phyloP scores from a whole-genome alignment of 192 early-diverging fungal genomes.

The Geranomyces variabilis region DNA sequence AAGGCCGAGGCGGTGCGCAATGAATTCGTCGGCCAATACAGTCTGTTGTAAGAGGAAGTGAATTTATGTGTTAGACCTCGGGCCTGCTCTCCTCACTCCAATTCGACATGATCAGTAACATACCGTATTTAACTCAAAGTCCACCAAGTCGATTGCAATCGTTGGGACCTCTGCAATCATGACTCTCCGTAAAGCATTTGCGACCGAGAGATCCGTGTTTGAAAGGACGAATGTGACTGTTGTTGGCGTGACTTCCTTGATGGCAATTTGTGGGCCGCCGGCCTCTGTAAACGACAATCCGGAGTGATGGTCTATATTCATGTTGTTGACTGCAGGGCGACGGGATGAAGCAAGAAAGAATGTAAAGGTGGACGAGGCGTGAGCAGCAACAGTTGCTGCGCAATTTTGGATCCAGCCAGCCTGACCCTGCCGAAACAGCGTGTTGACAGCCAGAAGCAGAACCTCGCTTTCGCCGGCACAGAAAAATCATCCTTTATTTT shows the following conservation, averaged over 20 bases:
- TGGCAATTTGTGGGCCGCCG: constrained; percentile 21
- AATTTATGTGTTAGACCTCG: too few relatives aligned
- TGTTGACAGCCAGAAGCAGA: too few relatives aligned
- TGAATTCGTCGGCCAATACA: constrained; percentile 92
- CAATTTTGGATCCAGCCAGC: too few relatives aligned
- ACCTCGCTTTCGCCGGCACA: too few relatives aligned
- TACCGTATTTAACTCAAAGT: constrained; percentile 87
- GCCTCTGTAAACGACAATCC: constrained; percentile 22
- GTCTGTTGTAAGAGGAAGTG: constrained; percentile 45
- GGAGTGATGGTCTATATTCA: constrained; percentile 21
- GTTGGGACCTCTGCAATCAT: constrained; percentile 99
- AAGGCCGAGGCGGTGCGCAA: constrained; percentile 93
- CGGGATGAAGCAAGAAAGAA: background rate
- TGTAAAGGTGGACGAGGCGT: too few relatives aligned
- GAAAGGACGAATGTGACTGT: constrained; percentile 80
- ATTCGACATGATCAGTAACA: background rate
- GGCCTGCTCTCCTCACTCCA: background rate
- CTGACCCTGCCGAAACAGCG: too few relatives aligned
- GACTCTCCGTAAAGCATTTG: constrained; percentile 89
- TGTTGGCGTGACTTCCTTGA: constrained; percentile 41
- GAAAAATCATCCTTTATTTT: too few relatives aligned
- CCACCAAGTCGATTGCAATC: constrained; percentile 96
- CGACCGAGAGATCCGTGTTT: constrained; percentile 87
- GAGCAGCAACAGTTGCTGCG: too few relatives aligned
- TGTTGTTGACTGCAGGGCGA: too few relatives aligned